Base-by-base conservation (phyloP, 768 basidiomycete genomes). In the Clitopilus passeckerianus region DNA sequence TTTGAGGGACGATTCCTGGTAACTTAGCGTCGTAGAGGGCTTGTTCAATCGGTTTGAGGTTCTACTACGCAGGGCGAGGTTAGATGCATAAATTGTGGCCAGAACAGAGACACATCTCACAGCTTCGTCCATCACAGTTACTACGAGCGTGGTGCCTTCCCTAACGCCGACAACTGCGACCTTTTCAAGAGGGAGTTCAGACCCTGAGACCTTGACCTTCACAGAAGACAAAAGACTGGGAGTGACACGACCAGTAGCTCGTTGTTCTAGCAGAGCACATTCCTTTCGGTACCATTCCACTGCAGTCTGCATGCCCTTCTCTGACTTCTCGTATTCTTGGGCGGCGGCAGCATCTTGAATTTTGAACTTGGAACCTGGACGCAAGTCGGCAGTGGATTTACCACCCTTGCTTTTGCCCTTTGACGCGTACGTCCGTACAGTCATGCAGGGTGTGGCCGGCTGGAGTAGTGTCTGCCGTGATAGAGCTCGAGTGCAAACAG, bases 231-330 rank as follows among this genome's bases (percentile, higher is more conserved):
- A 80, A 61, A 94, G 65, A 1, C 80, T 80, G 1, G 92, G 89
- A 0, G 88, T 90, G 60, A 94, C 81, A 24, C 90, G 87, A 30
- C 92, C 92, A 57, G 77, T 83, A 1, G 88, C 89, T 14, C 91
- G 85, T 20, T 80, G 82, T 71, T 91, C 89, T 20, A 86, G 74
- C 16, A 73, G 78, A n/a, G 87, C 85, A 55, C 90, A 86, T 66
- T 91, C 90, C 61, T 89, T 90, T 58, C 85, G 78, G 77, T 84
- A 89, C 84, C 86, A 86, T 20, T 90, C 89, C n/a, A 89, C 79
- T 3, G 80, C 76, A 1, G 76, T 68, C 34, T 73, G 67, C 90
- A 94, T 93, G 61, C 81, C 82, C 6, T 76, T 70, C 62, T 88
- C 86, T 0, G 84, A 73, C 64, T 84, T 87, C 34, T 75, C 70